Conservation (phyloP, 106 monocot species). For the Acorus gramineus region DNA sequence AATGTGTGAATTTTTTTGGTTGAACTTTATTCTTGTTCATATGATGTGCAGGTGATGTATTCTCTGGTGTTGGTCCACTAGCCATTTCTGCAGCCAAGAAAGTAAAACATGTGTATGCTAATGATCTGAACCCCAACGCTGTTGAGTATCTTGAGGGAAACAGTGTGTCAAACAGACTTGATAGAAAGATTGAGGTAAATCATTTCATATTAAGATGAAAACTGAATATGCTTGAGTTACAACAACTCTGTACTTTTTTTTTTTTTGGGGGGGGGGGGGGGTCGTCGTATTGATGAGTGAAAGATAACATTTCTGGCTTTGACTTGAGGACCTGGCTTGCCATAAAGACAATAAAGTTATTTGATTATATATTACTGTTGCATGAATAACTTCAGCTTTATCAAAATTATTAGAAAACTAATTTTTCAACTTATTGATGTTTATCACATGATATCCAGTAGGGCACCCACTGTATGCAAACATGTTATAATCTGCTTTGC, state of each 20-base stretch:
- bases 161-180: constrained; percentile 78
- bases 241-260: background rate
- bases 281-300: no score
- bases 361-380: no score
- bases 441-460: no score
- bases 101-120: constrained; percentile 88
- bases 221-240: no score
- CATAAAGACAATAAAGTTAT: no score
- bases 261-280: background rate
- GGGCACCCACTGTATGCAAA: no score
- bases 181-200: constrained; percentile 79
- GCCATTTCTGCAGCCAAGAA: constrained; percentile 83
- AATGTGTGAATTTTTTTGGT: background rate
- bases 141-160: constrained; percentile 93
- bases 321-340: no score
- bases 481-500: no score
- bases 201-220: background rate
- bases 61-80: constrained; percentile 91
- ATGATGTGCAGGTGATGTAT: constrained; percentile 70
- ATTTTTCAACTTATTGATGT: no score
- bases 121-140: constrained; percentile 87
- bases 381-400: no score
- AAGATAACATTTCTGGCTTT: no score
- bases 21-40: background rate
- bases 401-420: no score